phyloP scores from a whole-genome alignment of 257 asterid species.

The Sherardia arvensis region DNA sequence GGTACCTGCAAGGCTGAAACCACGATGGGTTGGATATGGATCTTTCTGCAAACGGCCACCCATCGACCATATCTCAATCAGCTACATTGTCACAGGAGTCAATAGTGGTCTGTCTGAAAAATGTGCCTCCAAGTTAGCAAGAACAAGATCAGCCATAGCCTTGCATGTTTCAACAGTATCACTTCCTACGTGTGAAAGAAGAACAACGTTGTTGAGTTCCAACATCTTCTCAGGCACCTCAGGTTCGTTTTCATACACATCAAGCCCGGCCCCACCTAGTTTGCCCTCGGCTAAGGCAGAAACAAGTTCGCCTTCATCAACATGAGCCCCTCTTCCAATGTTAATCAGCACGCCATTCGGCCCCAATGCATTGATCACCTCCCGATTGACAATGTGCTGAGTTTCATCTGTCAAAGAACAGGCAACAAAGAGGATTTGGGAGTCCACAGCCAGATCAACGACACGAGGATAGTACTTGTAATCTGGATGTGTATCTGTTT shows the following conservation, averaged over 20 bases:
- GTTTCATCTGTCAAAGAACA: constrained; percentile 55
- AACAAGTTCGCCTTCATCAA: constrained; percentile 48
- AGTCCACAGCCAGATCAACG: constrained; percentile 38
- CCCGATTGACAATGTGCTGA: constrained; percentile 44
- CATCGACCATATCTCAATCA: too few species aligned
- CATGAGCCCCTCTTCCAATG: constrained; percentile 57
- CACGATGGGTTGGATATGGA: too few species aligned
- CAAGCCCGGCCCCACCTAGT: constrained; percentile 65
- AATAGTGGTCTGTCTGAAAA: constrained; percentile 39
- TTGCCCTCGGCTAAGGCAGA: constrained; percentile 56
- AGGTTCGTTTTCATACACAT: constrained; percentile 55
- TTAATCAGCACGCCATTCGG: constrained; percentile 46
- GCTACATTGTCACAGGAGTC: constrained; percentile 28
- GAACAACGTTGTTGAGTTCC: constrained; percentile 51
- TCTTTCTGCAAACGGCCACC: too few species aligned
- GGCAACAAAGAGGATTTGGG: constrained; percentile 50
- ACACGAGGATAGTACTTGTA: constrained; percentile 39
- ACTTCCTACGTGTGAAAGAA: constrained; percentile 50
- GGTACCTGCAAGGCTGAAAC: not conserved
- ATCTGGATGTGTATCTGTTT: constrained; percentile 29
- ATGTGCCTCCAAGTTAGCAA: constrained; percentile 53
- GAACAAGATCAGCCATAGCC: constrained; percentile 62
- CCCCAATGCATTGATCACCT: constrained; percentile 49
- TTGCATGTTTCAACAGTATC: constrained; percentile 49
- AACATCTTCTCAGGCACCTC: constrained; percentile 37